Conservation (phyloP, 179 eudicot genomes). For the Monotropa hypopitys region DNA sequence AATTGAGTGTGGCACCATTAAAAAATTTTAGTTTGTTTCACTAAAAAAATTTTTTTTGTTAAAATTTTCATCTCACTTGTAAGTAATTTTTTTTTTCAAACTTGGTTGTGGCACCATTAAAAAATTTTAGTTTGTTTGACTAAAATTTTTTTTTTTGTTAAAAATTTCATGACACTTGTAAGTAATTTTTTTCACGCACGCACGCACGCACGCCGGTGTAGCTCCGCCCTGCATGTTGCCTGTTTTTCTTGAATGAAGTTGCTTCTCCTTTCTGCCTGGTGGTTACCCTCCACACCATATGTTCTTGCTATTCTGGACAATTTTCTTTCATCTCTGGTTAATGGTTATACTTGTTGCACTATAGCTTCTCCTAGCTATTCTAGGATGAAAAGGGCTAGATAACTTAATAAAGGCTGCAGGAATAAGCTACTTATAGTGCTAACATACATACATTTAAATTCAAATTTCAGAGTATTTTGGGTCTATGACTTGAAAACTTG, state of each 20-base stretch:
- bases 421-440: background rate
- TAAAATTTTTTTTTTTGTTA: no score
- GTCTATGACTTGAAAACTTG: background rate
- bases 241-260: slow-evolving; percentile 1
- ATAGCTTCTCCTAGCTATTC: background rate
- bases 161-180: no score
- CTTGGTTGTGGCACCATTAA: no score
- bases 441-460: background rate
- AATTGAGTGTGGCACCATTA: no score
- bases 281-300: background rate
- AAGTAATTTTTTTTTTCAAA: no score
- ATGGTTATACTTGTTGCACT: background rate
- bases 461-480: background rate
- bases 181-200: no score
- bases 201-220: no score
- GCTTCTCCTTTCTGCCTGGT: background rate
- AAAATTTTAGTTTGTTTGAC: no score
- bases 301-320: background rate
- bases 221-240: no score
- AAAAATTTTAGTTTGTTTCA: no score
- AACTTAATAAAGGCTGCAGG: background rate
- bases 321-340: background rate
- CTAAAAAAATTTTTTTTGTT: no score
- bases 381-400: background rate
- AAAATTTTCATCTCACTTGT: no score